Evolutionary conservation across 176 grass and related monocot species (phyloP), one percentile per base, ranked within the genome.

Genomic region (Oropetium thomaeum): DNA sequence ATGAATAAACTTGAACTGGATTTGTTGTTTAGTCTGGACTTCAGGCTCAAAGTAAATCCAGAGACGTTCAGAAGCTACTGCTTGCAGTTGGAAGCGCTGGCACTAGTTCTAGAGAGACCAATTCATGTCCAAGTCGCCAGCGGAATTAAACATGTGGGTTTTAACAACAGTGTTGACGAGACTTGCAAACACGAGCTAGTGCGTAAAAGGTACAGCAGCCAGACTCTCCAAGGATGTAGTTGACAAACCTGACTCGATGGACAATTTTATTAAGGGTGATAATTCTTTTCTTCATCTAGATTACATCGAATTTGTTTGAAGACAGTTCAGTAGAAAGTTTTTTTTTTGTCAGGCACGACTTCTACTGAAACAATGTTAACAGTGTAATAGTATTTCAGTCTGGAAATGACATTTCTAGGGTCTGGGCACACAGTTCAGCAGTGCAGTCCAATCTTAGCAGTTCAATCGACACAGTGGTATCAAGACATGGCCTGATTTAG

Each of bases 11-110:
- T 97, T 17, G 94, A 93, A 45, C 65, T 97, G 27, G 90, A 93
- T 84, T 69, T 97, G 42, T 64, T 97, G 52, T 93, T 97, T 69
- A 83, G 89, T 80, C 71, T 97, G 70, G 88, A 93, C 78, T 97
- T 97, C 78, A 91, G 88, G 75, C 90, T 97, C 55, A 92, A 85
- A 81, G 90, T 91, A 39, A 71, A 89, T 73, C 31, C 91, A 28
- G 79, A 74, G 47, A 93, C 83, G 27, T 97, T 93, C 19, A 33
- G 84, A 44, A 87, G 73, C 60, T 91, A 93, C 74, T 97, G 90
- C 81, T 29, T 85, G 41, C 88, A 85, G n/a, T 81, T 93, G 79
- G 90, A 91, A 85, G 66, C 78, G 0, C 67, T 69, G 3, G 47
- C 29, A 48, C 84, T 82, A 57, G 71, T 59, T 65, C 34, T 90